Percentiles rank a stretch among this genome's conserved stretches.
phyloP scores from a whole-genome alignment of 139 green algal species.

The Closterium sp. region DNA sequence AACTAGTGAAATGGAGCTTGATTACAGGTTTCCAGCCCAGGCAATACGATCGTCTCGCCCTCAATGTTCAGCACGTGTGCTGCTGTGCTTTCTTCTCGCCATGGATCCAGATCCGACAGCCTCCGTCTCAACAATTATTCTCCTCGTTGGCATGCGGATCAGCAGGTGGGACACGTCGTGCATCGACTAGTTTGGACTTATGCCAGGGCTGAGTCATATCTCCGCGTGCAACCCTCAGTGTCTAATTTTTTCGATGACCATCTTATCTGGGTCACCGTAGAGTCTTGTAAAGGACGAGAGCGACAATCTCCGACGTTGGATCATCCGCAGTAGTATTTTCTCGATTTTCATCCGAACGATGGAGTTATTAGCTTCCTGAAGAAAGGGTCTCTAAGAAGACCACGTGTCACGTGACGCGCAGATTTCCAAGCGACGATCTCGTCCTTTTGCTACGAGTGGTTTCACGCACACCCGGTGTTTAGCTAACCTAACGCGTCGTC shows the following conservation, averaged over 20 bases:
- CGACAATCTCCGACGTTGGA: not conserved
- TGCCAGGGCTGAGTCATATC: too few species aligned
- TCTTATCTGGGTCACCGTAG: too few species aligned
- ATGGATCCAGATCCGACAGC: not conserved
- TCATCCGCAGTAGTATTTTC: not conserved
- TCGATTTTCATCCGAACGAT: too few species aligned
- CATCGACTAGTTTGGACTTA: not conserved
- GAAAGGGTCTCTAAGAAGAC: too few species aligned
- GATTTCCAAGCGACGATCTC: not conserved
- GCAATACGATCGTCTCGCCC: too few species aligned
- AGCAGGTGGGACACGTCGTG: not conserved
- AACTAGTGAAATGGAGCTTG: too few species aligned
- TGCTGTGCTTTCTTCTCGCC: not conserved
- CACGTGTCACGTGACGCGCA: not conserved
- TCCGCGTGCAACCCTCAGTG: too few species aligned
- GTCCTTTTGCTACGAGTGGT: not conserved
- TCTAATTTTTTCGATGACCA: too few species aligned
- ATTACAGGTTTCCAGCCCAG: too few species aligned
- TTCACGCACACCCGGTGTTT: not conserved
- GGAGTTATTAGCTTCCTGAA: too few species aligned
- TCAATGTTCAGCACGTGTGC: not conserved
- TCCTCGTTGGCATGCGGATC: not conserved
- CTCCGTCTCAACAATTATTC: not conserved
- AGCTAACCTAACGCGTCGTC: not conserved
- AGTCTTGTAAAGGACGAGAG: too few species aligned